Base-by-base conservation (phyloP, 225 moss, liverwort and hornwort species). In the Lunularia cruciata region DNA sequence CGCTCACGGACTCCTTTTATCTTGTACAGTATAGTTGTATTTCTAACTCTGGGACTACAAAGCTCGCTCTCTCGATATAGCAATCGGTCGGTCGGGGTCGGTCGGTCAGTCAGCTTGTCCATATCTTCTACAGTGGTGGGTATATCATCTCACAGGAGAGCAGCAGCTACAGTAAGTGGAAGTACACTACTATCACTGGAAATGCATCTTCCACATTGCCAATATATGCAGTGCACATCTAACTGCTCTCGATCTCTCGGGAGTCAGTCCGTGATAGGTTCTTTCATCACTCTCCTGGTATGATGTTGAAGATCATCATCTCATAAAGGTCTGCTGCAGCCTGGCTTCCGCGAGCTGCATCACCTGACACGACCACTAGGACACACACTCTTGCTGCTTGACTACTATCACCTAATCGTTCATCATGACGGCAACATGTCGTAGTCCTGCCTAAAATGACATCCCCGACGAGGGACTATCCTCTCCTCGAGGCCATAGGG, bases 361-460 rank as follows among this genome's bases (percentile, higher is more conserved):
- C 54, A 54, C 28, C 54, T 54, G 54, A 54, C 54, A 54, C 26
- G 54, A 54, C 54, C 54, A 54, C 54, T 54, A 54, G 26, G 12
- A 8, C 26, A 25, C 54, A 25, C 26, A 10, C 1, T 28, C 54
- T 10, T 54, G 26, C 22, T 54, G 8, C 47, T 48, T 18, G 9
- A 54, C 54, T n/a, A n/a, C n/a, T n/a, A n/a, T n/a, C 52, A 54
- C 54, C 54, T 54, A 54, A 23, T 54, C 13, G 6, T 54, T 28
- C 54, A 54, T 54, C 54, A 54, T 54, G 54, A 54, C 54, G 54
- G 54, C 54, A 54, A 54, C 54, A 54, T 27, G 54, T 54, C 54
- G 54, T 27, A 54, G 54, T 54, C 54, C 54, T 54, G 26, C 11
- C 10, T 27, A 3, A n/a, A 2, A 11, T 54, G 54, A 54, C 26